Percentiles rank a stretch among this genome's conserved stretches.
Conservation (phyloP, 257 asterid species). For the Datura wrightii region DNA sequence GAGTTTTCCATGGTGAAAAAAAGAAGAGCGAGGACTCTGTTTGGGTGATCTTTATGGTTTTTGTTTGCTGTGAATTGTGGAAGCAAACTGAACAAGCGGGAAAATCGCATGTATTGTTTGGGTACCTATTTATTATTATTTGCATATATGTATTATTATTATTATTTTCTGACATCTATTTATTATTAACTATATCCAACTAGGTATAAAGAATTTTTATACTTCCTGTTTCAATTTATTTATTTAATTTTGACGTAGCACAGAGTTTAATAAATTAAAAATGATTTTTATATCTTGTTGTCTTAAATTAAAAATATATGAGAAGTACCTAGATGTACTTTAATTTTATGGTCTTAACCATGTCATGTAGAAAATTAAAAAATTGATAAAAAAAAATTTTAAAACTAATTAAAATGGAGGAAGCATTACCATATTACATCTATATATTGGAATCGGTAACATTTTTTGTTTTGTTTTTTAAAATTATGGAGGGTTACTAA, state of each 20-base stretch:
- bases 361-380: too few species aligned
- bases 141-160: not conserved
- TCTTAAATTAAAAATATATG: too few species aligned
- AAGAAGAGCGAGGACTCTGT: not conserved
- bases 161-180: not conserved
- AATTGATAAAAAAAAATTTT: too few species aligned
- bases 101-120: constrained; percentile 25
- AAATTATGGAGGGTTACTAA: not conserved
- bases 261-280: too few species aligned
- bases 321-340: too few species aligned
- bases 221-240: too few species aligned
- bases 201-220: not conserved
- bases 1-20: not conserved
- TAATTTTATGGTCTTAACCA: too few species aligned
- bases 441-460: not conserved
- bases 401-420: too few species aligned
- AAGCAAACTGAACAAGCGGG: constrained; percentile 34
- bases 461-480: not conserved
- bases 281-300: too few species aligned
- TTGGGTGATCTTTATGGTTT: not conserved
- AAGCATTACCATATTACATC: not conserved
- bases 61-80: constrained; percentile 16
- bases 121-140: not conserved
- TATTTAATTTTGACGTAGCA: too few species aligned
- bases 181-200: not conserved